Evolutionary conservation across 2,329 filamentous ascomycete species (phyloP).

Genomic region (Gremmenia infestans): DNA sequence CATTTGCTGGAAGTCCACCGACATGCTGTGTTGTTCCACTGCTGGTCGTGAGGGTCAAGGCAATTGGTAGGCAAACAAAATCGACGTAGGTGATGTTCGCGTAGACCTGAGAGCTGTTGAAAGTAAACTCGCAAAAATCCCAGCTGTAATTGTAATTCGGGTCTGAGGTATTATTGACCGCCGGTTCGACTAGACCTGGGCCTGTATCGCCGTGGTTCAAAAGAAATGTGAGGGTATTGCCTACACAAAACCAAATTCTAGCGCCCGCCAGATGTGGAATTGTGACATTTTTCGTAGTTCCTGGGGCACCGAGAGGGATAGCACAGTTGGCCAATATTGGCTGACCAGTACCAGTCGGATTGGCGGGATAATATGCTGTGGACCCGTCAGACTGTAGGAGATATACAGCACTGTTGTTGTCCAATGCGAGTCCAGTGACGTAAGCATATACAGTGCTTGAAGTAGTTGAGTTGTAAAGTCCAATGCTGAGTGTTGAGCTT

Average conservation of each 20-base stretch:
- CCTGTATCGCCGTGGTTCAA: slow-evolving; percentile 62
- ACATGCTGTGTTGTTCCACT: slow-evolving; percentile 42
- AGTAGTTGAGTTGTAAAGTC: slow-evolving; percentile 30
- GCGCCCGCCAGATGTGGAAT: slow-evolving; percentile 68
- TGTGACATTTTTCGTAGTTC: slow-evolving; percentile 53
- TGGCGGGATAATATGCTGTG: slow-evolving; percentile 59
- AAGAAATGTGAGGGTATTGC: slow-evolving; percentile 57
- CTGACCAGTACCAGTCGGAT: slow-evolving; percentile 46
- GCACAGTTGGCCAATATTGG: slow-evolving; percentile 53
- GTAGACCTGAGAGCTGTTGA: slow-evolving; percentile 55
- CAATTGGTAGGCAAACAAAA: slow-evolving; percentile 62
- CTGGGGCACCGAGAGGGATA: slow-evolving; percentile 61
- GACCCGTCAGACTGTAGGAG: slow-evolving; percentile 62
- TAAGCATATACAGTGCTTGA: slow-evolving; percentile 61
- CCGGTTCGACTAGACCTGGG: slow-evolving; percentile 68
- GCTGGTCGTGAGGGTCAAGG: slow-evolving; percentile 42
- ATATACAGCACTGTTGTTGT: slow-evolving; percentile 55
- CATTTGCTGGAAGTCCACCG: slow-evolving; percentile 50
- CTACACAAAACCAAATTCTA: slow-evolving; percentile 66
- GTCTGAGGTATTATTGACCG: slow-evolving; percentile 61
- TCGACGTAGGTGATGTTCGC: slow-evolving; percentile 71
- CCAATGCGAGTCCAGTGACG: slow-evolving; percentile 61
- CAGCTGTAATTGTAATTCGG: slow-evolving; percentile 56
- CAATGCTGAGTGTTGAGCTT: background rate
- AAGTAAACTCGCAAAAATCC: slow-evolving; percentile 67